Evolutionary conservation across 768 basidiomycete genomes (phyloP).

Genomic region (Filobasidium wieringae): DNA sequence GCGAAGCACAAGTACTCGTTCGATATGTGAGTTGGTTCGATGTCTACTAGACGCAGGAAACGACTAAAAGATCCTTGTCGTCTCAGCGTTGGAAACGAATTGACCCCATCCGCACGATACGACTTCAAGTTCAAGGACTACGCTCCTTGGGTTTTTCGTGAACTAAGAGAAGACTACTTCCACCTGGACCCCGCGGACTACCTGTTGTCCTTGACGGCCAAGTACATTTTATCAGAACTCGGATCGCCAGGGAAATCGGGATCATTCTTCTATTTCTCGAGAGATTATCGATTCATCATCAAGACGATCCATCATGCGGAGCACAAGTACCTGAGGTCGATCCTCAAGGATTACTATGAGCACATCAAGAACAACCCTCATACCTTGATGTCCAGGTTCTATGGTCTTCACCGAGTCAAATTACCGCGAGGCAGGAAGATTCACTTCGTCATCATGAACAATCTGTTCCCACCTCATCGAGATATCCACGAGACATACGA

Average conservation of each 20-base stretch:
- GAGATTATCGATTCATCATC: slow-evolving; percentile 99
- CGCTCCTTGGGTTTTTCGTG: slow-evolving; percentile 94
- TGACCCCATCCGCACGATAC: slow-evolving; percentile 94
- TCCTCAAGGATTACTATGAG: slow-evolving; percentile 69
- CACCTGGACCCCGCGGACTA: slow-evolving; percentile 95
- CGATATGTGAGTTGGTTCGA: slow-evolving; percentile 60
- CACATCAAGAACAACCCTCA: slow-evolving; percentile 86
- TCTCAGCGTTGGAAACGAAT: slow-evolving; percentile 80
- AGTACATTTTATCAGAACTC: slow-evolving; percentile 94
- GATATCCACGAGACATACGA: slow-evolving; percentile 98
- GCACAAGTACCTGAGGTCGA: slow-evolving; percentile 79
- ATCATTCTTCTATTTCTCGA: slow-evolving; percentile 97
- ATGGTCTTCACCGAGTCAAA: slow-evolving; percentile 95
- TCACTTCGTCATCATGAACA: slow-evolving; percentile 99
- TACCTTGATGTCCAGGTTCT: slow-evolving; percentile 84
- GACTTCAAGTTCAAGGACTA: slow-evolving; percentile 99
- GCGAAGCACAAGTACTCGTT: slow-evolving; percentile 92
- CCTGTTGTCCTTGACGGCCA: slow-evolving; percentile 85
- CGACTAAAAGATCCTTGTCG: background rate
- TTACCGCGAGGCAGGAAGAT: slow-evolving; percentile 87
- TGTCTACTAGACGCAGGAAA: slow-evolving; percentile 5
- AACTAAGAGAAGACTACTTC: slow-evolving; percentile 85
- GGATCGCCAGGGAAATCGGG: slow-evolving; percentile 98
- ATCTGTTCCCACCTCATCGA: slow-evolving; percentile 91
- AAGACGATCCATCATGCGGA: slow-evolving; percentile 93